Evolutionary conservation across 2,329 filamentous ascomycete species (phyloP).

Genomic region (Dendrostoma leiphaemia): DNA sequence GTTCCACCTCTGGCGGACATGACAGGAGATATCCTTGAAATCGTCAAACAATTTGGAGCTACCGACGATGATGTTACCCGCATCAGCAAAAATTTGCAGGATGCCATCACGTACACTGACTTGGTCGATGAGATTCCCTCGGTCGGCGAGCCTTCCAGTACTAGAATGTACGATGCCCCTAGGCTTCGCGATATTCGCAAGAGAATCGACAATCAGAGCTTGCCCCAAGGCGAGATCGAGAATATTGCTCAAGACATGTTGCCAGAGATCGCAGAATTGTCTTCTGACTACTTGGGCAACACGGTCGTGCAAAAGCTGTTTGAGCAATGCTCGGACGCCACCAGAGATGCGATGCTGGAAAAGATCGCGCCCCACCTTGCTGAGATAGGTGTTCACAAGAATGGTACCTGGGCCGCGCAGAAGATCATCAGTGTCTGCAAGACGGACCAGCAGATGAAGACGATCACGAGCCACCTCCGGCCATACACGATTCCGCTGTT

Average conservation of each 20-base stretch:
- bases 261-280: constrained; percentile 89
- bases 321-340: constrained; percentile 87
- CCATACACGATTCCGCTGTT: constrained; percentile 90
- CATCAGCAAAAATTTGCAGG: constrained; percentile 72
- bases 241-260: constrained; percentile 91
- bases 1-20: constrained; percentile 76
- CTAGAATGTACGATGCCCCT: constrained; percentile 87
- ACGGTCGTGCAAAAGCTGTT: constrained; percentile 99
- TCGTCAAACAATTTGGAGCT: constrained; percentile 86
- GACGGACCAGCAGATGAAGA: constrained; percentile 74
- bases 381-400: constrained; percentile 98
- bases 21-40: constrained; percentile 77
- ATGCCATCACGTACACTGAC: constrained; percentile 69
- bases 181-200: constrained; percentile 95
- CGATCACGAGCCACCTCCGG: constrained; percentile 81
- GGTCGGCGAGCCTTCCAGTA: constrained; percentile 83
- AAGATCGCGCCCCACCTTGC: constrained; percentile 90
- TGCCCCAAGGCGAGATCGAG: constrained; percentile 85
- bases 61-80: constrained; percentile 71
- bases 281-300: constrained; percentile 96
- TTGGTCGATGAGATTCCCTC: constrained; percentile 85
- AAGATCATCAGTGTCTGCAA: constrained; percentile 98
- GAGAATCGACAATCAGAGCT: constrained; percentile 91
- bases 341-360: constrained; percentile 86
- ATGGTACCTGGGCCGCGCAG: constrained; percentile 97